phyloP scores from a whole-genome alignment of 1,284 basidiomycete species.

The Malassezia restricta region DNA sequence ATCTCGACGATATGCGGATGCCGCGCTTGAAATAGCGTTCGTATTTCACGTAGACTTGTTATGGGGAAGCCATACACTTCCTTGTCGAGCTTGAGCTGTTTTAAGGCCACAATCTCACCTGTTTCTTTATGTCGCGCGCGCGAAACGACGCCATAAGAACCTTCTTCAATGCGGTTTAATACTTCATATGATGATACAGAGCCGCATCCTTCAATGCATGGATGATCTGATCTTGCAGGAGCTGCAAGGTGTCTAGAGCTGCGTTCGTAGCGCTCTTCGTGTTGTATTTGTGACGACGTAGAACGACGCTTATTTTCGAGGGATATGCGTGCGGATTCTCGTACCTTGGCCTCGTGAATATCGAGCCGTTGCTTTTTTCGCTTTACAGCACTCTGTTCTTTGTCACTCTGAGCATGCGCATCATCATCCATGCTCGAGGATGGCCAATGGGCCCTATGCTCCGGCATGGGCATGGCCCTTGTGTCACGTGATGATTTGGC shows the following conservation, averaged over 20 bases:
- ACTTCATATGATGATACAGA: conserved; percentile 36
- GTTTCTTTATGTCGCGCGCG: conserved; percentile 64
- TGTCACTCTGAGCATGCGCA: no score
- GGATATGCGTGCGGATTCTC: no score
- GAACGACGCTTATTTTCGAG: no score
- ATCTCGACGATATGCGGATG: conserved; percentile 93
- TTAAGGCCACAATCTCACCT: conserved; percentile 78
- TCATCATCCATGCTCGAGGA: no score
- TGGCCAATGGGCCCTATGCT: no score
- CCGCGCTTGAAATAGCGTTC: conserved; percentile 64
- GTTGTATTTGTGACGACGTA: no score
- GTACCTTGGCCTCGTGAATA: no score
- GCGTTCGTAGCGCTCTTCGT: not conserved
- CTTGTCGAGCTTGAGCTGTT: conserved; percentile 95
- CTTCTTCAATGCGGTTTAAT: conserved; percentile 97
- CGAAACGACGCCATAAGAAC: conserved; percentile 94
- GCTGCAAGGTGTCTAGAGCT: not conserved
- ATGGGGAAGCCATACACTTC: conserved; percentile 98
- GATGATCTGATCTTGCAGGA: conserved; percentile 15
- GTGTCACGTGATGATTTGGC: no score
- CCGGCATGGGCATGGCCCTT: no score
- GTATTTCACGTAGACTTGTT: conserved; percentile 85
- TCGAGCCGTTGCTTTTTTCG: no score
- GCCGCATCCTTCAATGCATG: conserved; percentile 23
- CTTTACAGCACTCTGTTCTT: no score